Evolutionary conservation across 768 basidiomycete species (phyloP), one percentile per base, ranked within the genome.

Genomic region (Saitozyma sp.): DNA sequence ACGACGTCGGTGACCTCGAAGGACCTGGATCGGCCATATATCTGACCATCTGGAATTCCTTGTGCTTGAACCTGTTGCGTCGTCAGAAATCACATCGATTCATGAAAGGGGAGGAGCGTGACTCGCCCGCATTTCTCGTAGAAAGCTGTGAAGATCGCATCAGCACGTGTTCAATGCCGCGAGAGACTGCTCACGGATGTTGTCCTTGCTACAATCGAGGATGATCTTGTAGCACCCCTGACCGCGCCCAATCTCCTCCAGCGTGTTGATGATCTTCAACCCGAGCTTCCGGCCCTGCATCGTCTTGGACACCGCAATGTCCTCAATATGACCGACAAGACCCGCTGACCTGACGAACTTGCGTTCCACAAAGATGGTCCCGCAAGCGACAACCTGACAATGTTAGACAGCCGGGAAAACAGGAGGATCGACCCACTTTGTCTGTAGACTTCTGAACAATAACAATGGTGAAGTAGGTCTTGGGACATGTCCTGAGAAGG

Each of bases 281-380:
- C 96, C 96, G 40, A 99, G 84, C 79, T 91, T 93, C 81, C 89
- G 89, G 40, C 96, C 96, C 83, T 96, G 93, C 81, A 89, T 86
- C 49, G 79, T 82, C 80, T 88, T 87, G 80, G 90, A 87, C 17
- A 99, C 94, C 3, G 92, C 94, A 65, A 99, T 96, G 77, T 99
- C 96, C 81, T 99, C 96, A 66, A 99, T 93, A 75, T 99, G 96
- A 0, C 94, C 96, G 13, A 92, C 90, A 66, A 84, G 84, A 19
- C 91, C 91, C n/a, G 91, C 82, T 1, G 85, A 86, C 46, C 93
- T 85, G 49, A 93, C 82, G 84, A 98, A 97, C 82, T 99, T 98
- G 81, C 89, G 89, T 81, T 99, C 96, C 66, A 98, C 80, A 75
- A 98, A 86, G 58, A 96, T 82, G 8, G 86, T 85, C 17, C 94